These are phyloP conservation scores for Ophiostoma fasciatum DNA, from an alignment of 2,329 filamentous ascomycete genomes.

Conservation along the genomic window DNA sequence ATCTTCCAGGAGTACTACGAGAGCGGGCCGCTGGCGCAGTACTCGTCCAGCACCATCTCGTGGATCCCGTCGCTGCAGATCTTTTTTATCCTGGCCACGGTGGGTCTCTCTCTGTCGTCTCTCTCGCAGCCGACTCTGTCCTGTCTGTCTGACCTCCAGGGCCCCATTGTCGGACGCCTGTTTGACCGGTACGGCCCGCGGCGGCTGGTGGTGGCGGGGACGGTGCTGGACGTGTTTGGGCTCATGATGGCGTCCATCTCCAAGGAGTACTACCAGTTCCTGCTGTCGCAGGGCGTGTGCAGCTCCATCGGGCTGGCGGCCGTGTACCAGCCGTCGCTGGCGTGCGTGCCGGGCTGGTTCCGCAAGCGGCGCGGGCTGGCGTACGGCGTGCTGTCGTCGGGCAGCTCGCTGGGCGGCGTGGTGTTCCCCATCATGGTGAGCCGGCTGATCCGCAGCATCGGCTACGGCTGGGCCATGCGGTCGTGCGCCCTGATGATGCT, in stretches of 20 bases:
- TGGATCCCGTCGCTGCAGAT: slow-evolving; percentile 29
- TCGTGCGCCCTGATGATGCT: slow-evolving; percentile 16
- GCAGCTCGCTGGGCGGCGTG: slow-evolving; percentile 16
- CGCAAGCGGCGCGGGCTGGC: slow-evolving; percentile 13
- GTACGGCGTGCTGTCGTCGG: slow-evolving; percentile 14
- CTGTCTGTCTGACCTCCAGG: no score
- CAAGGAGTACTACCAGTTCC: slow-evolving; percentile 17
- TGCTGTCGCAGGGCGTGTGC: slow-evolving; percentile 15
- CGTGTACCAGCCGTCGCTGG: slow-evolving; percentile 13
- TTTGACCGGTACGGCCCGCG: slow-evolving; percentile 42
- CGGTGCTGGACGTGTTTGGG: slow-evolving; percentile 37
- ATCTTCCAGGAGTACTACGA: slow-evolving; percentile 32
- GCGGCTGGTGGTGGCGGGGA: slow-evolving; percentile 31
- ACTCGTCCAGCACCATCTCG: slow-evolving; percentile 16
- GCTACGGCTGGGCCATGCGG: slow-evolving; percentile 18
- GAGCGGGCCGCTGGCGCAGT: slow-evolving; percentile 18
- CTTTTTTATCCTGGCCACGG: slow-evolving; percentile 25
- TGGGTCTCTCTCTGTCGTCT: no score
- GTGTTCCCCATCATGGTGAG: slow-evolving; percentile 17
- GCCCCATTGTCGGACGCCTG: slow-evolving; percentile 41
- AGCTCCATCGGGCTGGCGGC: slow-evolving; percentile 11
- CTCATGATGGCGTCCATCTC: slow-evolving; percentile 42
- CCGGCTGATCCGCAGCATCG: slow-evolving; percentile 13
- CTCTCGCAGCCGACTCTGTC: no score
- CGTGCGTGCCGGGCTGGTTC: slow-evolving; percentile 14